Percentiles rank a stretch among this genome's conserved stretches.
phyloP scores from a whole-genome alignment of 2,329 filamentous ascomycete genomes.

The Paecilomyces sp. region DNA sequence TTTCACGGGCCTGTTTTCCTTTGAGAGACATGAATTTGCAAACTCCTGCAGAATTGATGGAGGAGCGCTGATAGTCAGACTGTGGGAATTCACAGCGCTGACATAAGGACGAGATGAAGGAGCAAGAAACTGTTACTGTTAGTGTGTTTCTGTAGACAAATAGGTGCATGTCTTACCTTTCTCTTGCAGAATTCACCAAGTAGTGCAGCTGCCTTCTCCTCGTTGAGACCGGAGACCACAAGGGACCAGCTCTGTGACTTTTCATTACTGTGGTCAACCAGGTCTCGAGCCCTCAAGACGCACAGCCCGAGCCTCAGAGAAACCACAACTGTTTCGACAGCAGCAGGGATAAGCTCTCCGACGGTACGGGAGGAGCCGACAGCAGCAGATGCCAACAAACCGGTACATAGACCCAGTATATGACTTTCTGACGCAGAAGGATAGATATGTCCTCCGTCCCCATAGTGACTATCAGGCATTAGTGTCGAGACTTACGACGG shows the following conservation, averaged over 20 bases:
- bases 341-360: constrained; percentile 34
- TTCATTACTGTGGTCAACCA: constrained; percentile 24
- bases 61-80: constrained; percentile 54
- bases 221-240: constrained; percentile 31
- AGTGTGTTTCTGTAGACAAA: background rate
- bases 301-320: constrained; percentile 39
- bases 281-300: constrained; percentile 28
- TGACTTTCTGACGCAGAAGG: constrained; percentile 28
- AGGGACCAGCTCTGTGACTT: constrained; percentile 33
- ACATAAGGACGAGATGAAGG: constrained; percentile 49
- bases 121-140: constrained; percentile 35
- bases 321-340: constrained; percentile 35
- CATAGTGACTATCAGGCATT: constrained; percentile 29
- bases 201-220: constrained; percentile 18
- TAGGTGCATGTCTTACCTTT: constrained; percentile 15
- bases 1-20: constrained; percentile 43
- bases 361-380: constrained; percentile 33
- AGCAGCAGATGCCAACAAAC: constrained; percentile 33
- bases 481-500: constrained; percentile 3
- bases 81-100: constrained; percentile 53
- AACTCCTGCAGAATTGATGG: constrained; percentile 47
- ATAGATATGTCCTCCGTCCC: constrained; percentile 34
- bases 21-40: constrained; percentile 44
- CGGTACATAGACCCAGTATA: constrained; percentile 38
- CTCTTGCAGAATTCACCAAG: constrained; percentile 16